Base-by-base conservation (phyloP, 176 grass and related monocot species). In the Saccharum officinarum region DNA sequence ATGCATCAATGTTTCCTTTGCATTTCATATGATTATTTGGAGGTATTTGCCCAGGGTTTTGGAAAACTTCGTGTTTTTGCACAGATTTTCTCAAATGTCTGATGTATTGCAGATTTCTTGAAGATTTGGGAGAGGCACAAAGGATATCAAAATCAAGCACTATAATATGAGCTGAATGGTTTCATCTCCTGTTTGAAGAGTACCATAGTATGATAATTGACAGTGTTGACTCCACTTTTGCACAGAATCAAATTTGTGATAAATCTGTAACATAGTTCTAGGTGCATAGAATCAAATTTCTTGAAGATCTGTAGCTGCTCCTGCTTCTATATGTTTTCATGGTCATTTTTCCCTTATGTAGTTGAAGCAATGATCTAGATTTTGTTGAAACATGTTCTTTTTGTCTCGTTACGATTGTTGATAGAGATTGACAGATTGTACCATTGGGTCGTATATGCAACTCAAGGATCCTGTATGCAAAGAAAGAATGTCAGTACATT, bases 71-170 rank as follows among this genome's bases (percentile, higher is more conserved):
- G 11, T 76, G 75, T 23, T 57, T 37, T 38, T 61, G 36, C 33
- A 25, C 6, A 59, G 8, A 71, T 57, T 71, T 49, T 54, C 47
- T 72, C 1, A 54, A 38, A 61, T 28, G 25, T 26, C 82, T 25
- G 20, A n/a, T 84, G 10, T 64, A 28, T 81, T 93, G 89, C 87
- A 98, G 93, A 80, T 98, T 98, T 90, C 83, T 98, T 73, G 88
- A 92, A 62, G 92, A 98, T 84, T 86, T 98, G 84, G 93, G 92
- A 50, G 91, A 98, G 87, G 91, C 93, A 75, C 97, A 98, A 86
- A 91, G 71, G 62, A 94, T 98, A 92, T 94, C 86, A 0, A 94
- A 94, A 85, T 92, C 90, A 5, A 98, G 46, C 86, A 87, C 80
- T 69, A 65, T 88, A 80, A 80, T 90, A 50, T 98, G 59, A 87